These are phyloP conservation scores for Triangularia verruculosa DNA, from an alignment of 2,329 filamentous ascomycete species.

Conservation along the genomic window DNA sequence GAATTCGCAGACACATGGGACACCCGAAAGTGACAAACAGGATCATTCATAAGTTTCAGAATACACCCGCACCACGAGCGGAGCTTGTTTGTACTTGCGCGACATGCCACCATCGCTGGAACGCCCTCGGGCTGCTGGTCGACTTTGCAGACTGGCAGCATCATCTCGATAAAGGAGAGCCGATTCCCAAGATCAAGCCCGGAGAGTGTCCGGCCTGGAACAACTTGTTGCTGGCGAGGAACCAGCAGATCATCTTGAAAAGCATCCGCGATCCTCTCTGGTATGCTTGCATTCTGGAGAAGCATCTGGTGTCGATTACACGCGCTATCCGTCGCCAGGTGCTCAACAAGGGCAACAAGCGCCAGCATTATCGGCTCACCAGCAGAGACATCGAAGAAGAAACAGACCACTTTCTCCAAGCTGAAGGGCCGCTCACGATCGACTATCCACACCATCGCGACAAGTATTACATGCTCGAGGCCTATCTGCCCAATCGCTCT, in stretches of 20 bases:
- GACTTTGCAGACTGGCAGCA: constrained; percentile 57
- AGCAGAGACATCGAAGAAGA: constrained; percentile 42
- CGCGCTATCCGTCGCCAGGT: constrained; percentile 38
- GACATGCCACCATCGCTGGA: constrained; percentile 56
- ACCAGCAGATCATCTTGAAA: constrained; percentile 44
- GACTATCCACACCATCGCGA: constrained; percentile 56
- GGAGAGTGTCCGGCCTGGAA: constrained; percentile 52
- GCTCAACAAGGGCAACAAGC: constrained; percentile 47
- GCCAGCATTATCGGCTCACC: constrained; percentile 37
- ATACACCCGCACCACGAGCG: constrained; percentile 46
- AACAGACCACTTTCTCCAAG: constrained; percentile 50
- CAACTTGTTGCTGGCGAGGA: constrained; percentile 38
- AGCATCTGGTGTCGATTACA: constrained; percentile 32
- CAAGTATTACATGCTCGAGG: constrained; percentile 57
- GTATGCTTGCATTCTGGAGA: constrained; percentile 43
- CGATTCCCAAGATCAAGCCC: constrained; percentile 50
- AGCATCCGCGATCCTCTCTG: constrained; percentile 47
- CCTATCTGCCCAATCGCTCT: constrained; percentile 54
- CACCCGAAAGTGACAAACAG: constrained; percentile 28
- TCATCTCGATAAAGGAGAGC: constrained; percentile 48
- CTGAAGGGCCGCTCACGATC: constrained; percentile 48
- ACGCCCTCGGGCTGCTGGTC: constrained; percentile 50
- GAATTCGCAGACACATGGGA: constrained; percentile 39
- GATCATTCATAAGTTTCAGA: constrained; percentile 4
- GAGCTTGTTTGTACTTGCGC: constrained; percentile 53